A percentile compares a stretch with the other conserved stretches of the same genome.
phyloP scores from a whole-genome alignment of 805 yeast genomes.

The Sugiyamaella boreocaroliniensis region DNA sequence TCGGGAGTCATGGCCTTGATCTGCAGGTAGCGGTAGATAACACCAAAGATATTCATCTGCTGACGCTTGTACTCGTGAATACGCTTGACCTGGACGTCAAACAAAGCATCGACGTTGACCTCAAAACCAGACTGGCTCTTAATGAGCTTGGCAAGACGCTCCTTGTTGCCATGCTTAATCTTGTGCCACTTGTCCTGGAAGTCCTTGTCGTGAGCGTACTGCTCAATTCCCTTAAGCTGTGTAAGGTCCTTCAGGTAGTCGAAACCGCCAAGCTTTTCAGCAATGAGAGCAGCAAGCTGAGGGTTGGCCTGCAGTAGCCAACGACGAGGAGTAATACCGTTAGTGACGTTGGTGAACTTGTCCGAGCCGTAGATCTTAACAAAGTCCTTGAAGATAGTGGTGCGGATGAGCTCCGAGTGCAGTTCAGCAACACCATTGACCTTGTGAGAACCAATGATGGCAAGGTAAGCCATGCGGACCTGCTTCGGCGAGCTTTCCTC shows the following conservation, averaged over 20 bases:
- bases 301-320: slow-evolving; percentile 96
- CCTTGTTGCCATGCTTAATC: slow-evolving; percentile 66
- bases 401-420: slow-evolving; percentile 83
- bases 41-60: slow-evolving; percentile 86
- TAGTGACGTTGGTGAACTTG: slow-evolving; percentile 85
- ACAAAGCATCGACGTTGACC: slow-evolving; percentile 66
- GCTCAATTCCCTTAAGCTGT: slow-evolving; percentile 57
- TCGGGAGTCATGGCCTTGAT: slow-evolving; percentile 62
- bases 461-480: slow-evolving; percentile 87
- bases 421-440: slow-evolving; percentile 95
- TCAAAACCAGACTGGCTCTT: slow-evolving; percentile 55
- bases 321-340: slow-evolving; percentile 94
- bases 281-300: slow-evolving; percentile 62
- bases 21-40: slow-evolving; percentile 70
- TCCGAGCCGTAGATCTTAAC: slow-evolving; percentile 75
- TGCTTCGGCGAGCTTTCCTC: slow-evolving; percentile 78
- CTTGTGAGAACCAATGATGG: slow-evolving; percentile 85
- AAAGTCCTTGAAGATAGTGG: slow-evolving; percentile 85
- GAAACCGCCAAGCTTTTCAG: slow-evolving; percentile 60
- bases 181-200: slow-evolving; percentile 66
- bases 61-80: slow-evolving; percentile 95
- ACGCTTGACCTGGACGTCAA: slow-evolving; percentile 90
- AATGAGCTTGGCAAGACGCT: slow-evolving; percentile 57
- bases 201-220: slow-evolving; percentile 57
- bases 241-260: slow-evolving; percentile 63